Conservation (phyloP, 345 rosid species). For the Bretschneidera sinensis region DNA sequence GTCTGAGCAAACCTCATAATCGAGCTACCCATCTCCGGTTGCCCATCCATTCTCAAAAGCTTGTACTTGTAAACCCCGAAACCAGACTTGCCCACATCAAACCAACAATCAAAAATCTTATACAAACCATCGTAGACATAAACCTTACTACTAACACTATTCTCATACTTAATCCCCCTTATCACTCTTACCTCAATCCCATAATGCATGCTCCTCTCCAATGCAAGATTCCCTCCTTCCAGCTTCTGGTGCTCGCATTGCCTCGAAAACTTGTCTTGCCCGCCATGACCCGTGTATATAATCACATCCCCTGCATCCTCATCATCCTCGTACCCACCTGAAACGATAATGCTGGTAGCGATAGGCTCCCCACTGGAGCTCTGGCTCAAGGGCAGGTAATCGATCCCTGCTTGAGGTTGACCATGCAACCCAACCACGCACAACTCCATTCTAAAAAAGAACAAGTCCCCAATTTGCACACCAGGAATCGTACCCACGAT, state of each 20-base stretch:
- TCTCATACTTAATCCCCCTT: conserved; percentile 64
- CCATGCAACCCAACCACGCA: conserved; percentile 85
- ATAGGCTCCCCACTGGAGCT: conserved; percentile 81
- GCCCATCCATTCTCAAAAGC: conserved; percentile 73
- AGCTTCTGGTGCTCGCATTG: conserved; percentile 74
- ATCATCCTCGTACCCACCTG: conserved; percentile 89
- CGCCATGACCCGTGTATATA: conserved; percentile 83
- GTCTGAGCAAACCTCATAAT: conserved; percentile 57
- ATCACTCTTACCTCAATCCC: conserved; percentile 83
- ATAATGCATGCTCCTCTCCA: conserved; percentile 79
- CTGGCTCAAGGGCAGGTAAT: conserved; percentile 50
- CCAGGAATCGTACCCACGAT: conserved; percentile 89
- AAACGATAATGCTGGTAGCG: conserved; percentile 81
- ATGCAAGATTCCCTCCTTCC: conserved; percentile 83
- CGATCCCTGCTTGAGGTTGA: conserved; percentile 85
- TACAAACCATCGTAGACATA: conserved; percentile 90
- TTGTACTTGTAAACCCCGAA: conserved; percentile 80
- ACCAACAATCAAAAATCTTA: conserved; percentile 79
- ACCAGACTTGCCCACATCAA: conserved; percentile 87
- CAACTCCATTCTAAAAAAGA: conserved; percentile 76
- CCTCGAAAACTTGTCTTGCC: conserved; percentile 60
- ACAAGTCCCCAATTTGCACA: conserved; percentile 65
- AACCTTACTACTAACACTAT: conserved; percentile 41
- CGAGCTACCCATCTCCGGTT: conserved; percentile 76
- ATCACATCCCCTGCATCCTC: conserved; percentile 69